A percentile compares a stretch with the other conserved stretches of the same genome.
phyloP scores from a whole-genome alignment of 73 alveolate species.

The Stentor coeruleus region DNA sequence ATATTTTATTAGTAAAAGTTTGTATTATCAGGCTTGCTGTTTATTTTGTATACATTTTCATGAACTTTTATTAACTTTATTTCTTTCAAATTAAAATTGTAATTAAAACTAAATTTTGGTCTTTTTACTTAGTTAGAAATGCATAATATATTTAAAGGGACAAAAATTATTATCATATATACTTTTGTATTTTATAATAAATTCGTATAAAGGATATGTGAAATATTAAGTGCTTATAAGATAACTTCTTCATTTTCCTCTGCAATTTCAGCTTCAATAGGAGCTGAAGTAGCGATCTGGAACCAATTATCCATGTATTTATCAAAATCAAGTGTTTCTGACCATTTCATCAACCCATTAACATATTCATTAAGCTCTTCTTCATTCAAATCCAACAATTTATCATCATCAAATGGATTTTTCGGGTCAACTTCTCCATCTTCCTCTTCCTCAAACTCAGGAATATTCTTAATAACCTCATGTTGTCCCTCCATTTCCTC shows the following conservation, averaged over 20 bases:
- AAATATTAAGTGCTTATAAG: no score
- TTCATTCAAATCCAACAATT: slow-evolving; percentile 29
- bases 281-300: slow-evolving; percentile 74
- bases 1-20: no score
- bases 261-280: slow-evolving; percentile 33
- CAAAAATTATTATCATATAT: no score
- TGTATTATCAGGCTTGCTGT: no score
- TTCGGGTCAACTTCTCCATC: slow-evolving; percentile 1
- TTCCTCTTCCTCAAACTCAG: background rate
- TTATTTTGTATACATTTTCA: no score
- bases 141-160: no score
- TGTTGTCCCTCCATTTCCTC: slow-evolving; percentile 37
- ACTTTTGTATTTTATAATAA: no score
- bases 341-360: slow-evolving; percentile 77
- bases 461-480: background rate
- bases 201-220: no score
- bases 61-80: no score
- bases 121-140: no score
- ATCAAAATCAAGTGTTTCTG: slow-evolving; percentile 84
- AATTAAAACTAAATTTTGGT: no score
- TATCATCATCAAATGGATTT: slow-evolving; percentile 24
- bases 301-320: slow-evolving; percentile 79
- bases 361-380: slow-evolving; percentile 57
- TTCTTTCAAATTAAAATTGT: no score
- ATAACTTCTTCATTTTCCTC: background rate